Base-by-base conservation (phyloP, 257 asterid species). In the Capsicum pubescens region DNA sequence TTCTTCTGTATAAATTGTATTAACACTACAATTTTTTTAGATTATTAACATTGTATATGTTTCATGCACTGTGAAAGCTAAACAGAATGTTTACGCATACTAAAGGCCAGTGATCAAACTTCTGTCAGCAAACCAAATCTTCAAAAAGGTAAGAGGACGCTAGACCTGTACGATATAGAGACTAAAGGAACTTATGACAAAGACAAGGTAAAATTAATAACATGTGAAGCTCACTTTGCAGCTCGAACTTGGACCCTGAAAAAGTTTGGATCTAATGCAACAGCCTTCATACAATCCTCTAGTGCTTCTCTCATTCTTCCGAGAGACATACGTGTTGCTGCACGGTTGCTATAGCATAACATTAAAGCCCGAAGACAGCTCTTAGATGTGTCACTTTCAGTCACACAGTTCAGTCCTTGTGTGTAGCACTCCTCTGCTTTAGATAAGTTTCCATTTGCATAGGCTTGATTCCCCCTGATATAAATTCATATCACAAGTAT, bases 341-440 rank as follows among this genome's bases (percentile, higher is more conserved):
- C 99, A 68, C 98, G 98, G 88, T 97, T 97, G 90, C 99, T 97
- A 87, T 90, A 93, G 90, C 98, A 97, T 89, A 97, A 86, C 98
- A 92, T 90, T 56, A 93, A 86, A 88, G 95, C 97, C 89, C 93
- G 92, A 26, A 89, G 93, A 88, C 94, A 89, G 90, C 94, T 92
- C 87, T 89, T 89, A 82, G 97, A 97, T 77, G 93, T 69, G 90
- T 93, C 98, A 32, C 58, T 85, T 88, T 90, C 89, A 70, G 98
- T 86, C 71, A 95, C 88, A 87, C 93, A 90, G 87, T 90, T 90
- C 86, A 95, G 85, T 86, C 99, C 99, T 64, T 88, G 91, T 80
- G 98, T 90, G 86, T 97, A 97, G 69, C 78, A 97, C 81, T 94
- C 97, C 88, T 97, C 99, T 50, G 99, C 99, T 92, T 89, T 92